Evolutionary conservation across 164 flowering plant genomes (phyloP).

Genomic region (Houttuynia cordata): DNA sequence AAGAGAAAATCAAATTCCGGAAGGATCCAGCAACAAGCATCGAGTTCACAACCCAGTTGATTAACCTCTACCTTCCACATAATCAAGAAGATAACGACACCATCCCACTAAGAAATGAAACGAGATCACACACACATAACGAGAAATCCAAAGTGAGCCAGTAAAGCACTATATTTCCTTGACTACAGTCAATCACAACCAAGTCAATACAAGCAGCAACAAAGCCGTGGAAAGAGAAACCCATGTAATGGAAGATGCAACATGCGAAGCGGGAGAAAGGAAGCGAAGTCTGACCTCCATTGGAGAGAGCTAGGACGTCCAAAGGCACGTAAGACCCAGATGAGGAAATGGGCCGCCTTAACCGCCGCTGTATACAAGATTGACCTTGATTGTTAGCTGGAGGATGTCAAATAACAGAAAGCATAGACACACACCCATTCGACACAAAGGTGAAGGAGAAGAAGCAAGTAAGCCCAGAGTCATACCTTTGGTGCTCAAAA

Average conservation of each 20-base stretch:
- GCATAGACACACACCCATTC: background rate
- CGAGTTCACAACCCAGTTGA: background rate
- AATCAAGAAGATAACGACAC: background rate
- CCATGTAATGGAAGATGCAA: background rate
- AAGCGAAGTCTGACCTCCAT: slow-evolving; percentile 12
- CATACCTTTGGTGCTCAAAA: too few relatives aligned
- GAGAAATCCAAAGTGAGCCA: background rate
- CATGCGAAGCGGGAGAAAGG: slow-evolving; percentile 7
- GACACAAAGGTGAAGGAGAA: background rate
- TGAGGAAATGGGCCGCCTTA: slow-evolving; percentile 15
- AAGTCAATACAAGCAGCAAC: background rate
- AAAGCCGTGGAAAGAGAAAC: background rate
- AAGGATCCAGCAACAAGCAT: background rate
- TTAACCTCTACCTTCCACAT: background rate
- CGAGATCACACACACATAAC: background rate
- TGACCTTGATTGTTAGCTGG: slow-evolving; percentile 15
- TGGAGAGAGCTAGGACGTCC: slow-evolving; percentile 16
- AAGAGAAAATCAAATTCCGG: background rate
- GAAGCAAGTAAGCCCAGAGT: slow-evolving; percentile 10
- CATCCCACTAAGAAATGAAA: background rate
- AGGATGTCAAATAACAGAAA: slow-evolving; percentile 3
- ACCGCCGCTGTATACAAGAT: slow-evolving; percentile 6
- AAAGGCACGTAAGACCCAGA: slow-evolving; percentile 15
- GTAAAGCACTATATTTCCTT: background rate
- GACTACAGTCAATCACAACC: background rate